A percentile compares a stretch with the other conserved stretches of the same genome.
Conservation (phyloP, 768 basidiomycete species). For the Lactarius quietus region DNA sequence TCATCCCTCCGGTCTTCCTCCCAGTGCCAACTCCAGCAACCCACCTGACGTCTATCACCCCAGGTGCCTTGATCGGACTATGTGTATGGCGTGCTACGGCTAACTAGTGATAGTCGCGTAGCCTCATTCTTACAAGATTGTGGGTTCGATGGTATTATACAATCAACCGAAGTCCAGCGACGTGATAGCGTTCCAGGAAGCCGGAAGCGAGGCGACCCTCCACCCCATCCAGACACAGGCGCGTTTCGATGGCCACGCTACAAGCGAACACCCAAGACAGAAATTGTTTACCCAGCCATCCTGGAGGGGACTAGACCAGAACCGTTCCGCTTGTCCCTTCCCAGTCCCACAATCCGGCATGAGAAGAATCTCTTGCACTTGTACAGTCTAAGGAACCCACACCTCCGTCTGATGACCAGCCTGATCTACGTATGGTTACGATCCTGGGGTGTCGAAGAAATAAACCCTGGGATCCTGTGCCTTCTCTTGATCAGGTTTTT, state of each 20-base stretch:
- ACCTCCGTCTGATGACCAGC: slow-evolving; percentile 5
- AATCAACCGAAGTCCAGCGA: slow-evolving; percentile 13
- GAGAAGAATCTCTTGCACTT: slow-evolving; percentile 9
- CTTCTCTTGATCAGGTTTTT: slow-evolving; percentile 24
- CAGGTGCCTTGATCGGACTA: slow-evolving; percentile 5
- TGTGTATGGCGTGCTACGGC: neutral
- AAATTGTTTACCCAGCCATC: slow-evolving; percentile 20
- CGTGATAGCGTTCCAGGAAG: slow-evolving; percentile 2
- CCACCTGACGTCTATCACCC: slow-evolving; percentile 21
- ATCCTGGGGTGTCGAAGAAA: slow-evolving; percentile 22
- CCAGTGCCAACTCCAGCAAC: neutral
- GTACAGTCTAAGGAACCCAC: slow-evolving; percentile 9
- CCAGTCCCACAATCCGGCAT: slow-evolving; percentile 16
- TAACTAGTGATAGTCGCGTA: slow-evolving; percentile 14
- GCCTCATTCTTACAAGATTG: slow-evolving; percentile 14
- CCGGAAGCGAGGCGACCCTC: slow-evolving; percentile 12
- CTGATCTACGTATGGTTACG: slow-evolving; percentile 24
- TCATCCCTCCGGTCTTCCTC: slow-evolving; percentile 3
- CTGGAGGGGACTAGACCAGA: slow-evolving; percentile 19
- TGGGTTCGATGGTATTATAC: slow-evolving; percentile 24
- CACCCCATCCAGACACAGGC: slow-evolving; percentile 5
- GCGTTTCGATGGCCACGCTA: slow-evolving; percentile 22
- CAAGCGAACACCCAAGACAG: slow-evolving; percentile 6
- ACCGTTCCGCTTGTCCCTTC: slow-evolving; percentile 21
- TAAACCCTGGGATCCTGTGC: slow-evolving; percentile 13